These are phyloP conservation scores for Rutstroemia sydowiana DNA, from an alignment of 2,329 filamentous ascomycete genomes.

Conservation along the genomic window DNA sequence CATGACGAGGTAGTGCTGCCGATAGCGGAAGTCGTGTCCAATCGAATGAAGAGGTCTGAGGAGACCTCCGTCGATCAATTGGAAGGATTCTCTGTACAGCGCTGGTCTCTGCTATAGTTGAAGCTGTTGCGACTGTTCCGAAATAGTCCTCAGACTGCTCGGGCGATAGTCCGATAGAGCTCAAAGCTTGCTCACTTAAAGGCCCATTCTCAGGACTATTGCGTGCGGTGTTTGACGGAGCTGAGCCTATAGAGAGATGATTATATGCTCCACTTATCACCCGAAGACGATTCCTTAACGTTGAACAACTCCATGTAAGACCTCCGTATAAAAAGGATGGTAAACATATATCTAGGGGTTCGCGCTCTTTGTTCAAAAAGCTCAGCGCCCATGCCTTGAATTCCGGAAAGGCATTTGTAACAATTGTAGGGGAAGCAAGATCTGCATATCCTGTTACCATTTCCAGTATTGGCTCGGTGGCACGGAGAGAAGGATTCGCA, in stretches of 20 bases:
- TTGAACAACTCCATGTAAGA: constrained; percentile 63
- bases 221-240: neutral
- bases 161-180: neutral
- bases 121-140: constrained; percentile 15
- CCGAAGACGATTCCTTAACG: constrained; percentile 59
- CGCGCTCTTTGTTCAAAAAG: constrained; percentile 43
- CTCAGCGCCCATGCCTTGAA: constrained; percentile 66
- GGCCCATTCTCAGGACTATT: neutral
- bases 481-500: constrained; percentile 59
- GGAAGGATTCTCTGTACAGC: neutral
- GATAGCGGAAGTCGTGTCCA: constrained; percentile 68
- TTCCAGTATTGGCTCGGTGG: constrained; percentile 27
- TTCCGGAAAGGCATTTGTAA: constrained; percentile 43
- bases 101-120: neutral
- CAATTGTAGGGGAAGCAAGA: constrained; percentile 28
- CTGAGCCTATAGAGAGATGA: constrained; percentile 2
- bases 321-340: constrained; percentile 55
- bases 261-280: constrained; percentile 52
- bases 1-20: constrained; percentile 58
- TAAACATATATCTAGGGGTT: constrained; percentile 44
- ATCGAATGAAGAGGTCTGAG: constrained; percentile 50
- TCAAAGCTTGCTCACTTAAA: neutral
- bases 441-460: constrained; percentile 24
- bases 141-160: constrained; percentile 23
- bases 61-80: neutral